Percentiles rank a stretch among this genome's conserved stretches.
phyloP scores from a whole-genome alignment of 208 protist species.

The Crithidia acanthocephali region DNA sequence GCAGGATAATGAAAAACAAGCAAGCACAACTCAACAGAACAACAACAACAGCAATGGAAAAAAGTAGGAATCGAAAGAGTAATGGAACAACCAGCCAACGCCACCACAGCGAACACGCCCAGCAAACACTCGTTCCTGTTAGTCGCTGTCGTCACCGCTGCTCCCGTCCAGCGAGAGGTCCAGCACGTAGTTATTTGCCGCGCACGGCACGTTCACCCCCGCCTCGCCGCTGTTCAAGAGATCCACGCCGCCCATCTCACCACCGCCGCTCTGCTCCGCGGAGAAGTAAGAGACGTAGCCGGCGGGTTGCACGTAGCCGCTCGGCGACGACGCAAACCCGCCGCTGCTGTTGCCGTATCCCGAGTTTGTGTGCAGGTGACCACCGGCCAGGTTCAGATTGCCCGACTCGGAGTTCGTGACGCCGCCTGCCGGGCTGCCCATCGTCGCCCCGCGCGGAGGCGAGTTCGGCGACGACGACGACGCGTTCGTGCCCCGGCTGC shows the following conservation, averaged over 20 bases:
- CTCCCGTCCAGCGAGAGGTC: conserved; percentile 30
- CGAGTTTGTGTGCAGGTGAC: background rate
- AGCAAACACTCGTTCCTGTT: no score
- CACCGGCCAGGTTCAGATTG: background rate
- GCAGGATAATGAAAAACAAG: no score
- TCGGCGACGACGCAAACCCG: background rate
- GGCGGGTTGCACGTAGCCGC: conserved; percentile 16
- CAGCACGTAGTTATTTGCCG: conserved; percentile 21
- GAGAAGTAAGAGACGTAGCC: conserved; percentile 18
- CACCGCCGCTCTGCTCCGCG: background rate
- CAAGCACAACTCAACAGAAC: no score
- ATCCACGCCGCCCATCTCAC: conserved; percentile 6
- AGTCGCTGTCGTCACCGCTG: conserved; percentile 8
- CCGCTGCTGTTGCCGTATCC: background rate
- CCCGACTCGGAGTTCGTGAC: background rate
- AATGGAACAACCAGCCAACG: no score
- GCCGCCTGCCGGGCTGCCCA: background rate
- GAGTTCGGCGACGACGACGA: background rate
- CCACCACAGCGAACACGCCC: no score
- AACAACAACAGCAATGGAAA: no score
- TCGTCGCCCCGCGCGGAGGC: background rate
- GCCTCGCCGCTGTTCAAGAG: conserved; percentile 3
- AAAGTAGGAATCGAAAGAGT: no score
- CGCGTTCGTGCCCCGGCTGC: background rate
- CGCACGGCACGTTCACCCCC: conserved; percentile 19